Evolutionary conservation across 2,329 filamentous ascomycete species (phyloP), one percentile per base, ranked within the genome.

Genomic region (Teratosphaeria zuluensis): DNA sequence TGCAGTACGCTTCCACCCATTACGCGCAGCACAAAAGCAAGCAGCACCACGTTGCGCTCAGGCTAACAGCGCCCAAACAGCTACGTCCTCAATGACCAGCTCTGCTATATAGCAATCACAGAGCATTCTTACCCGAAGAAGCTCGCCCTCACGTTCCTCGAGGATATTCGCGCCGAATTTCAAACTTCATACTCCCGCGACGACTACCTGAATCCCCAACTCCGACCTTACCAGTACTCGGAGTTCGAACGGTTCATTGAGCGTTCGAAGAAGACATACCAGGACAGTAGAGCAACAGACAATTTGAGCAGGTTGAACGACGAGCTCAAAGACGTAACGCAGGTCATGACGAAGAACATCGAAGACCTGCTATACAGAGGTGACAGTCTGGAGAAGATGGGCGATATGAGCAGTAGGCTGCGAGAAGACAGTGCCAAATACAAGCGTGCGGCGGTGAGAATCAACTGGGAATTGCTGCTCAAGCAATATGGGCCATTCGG

Each of bases 311-410:
- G 92, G 76, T 80, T 99, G 65, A 97, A 99, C 72, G 90, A 96
- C 71, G 95, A 99, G 81, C 83, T 99, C 65, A 88, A 92, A 73
- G 94, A 97, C 75, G 95, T 99, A 58, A 97, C 94, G 1, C 92
- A 96, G 77, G 92, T 99, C 71, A 99, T 99, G 95, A 97, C 92
- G 58, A 97, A 97, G 84, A 99, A 99, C 75, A 97, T 99, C 66
- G 94, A 99, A 80, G 94, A 99, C 74, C 78, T 99, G 70, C 79
- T 99, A 56, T 99, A 99, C 73, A 81, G 95, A 62, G 94, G 94
- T 31, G 94, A 99, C 73, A 94, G 87, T 69, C 77, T 99, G 66
- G 94, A 99, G 77, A 84, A 91, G 69, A 99, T 99, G 94, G 92
- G 94, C 62, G 92, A 97, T 77, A 88, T 96, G 71, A 95, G 89